Base-by-base conservation (phyloP, 371 early-diverging fungal species). In the Actinomortierella ambigua region DNA sequence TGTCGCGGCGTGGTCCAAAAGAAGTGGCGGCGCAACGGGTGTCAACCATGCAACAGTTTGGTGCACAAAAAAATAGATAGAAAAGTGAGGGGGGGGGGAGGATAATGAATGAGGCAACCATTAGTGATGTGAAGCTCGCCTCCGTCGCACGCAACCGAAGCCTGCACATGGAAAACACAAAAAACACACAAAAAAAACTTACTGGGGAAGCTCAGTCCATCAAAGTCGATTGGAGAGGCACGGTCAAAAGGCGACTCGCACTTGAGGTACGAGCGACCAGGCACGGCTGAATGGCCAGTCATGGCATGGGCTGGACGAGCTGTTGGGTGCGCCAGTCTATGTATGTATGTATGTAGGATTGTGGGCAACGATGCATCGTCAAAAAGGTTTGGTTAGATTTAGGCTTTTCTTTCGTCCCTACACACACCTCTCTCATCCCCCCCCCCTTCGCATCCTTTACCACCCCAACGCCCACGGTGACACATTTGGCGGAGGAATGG, bases 161-260 rank as follows among this genome's bases (percentile, higher is more conserved):
- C n/a, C n/a, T n/a, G n/a, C n/a, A 34, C 11, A 34, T 34, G 7
- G 34, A 34, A 34, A 4, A 34, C 4, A 34, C 4, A 11, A 34
- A 48, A 20, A 18, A 48, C 15, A 18, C 15, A 18, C 1, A 48
- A 48, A 17, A 48, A 20, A 2, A 8, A 48, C 34, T 15, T 61
- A 73, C 73, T 73, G 8, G 73, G 73, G 51, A 66, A 73, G 28
- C 73, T 73, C 29, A 73, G 67, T 18, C 73, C 73, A 18, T 73
- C 73, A 59, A 73, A 73, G 29, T 65, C 67, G 20, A 73, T 73
- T 1, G 73, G 73, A 7, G 73, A 59, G 20, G 43, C 41, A 13
- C 73, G 59, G 29, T 56, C 55, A 27, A 66, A 63, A 27, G 63
- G 66, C 3, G 71, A 65, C 57, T 63, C 63, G 52, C 56, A 49